Evolutionary conservation across 805 yeast genomes (phyloP).

Genomic region (Yamadazyma insecticola): DNA sequence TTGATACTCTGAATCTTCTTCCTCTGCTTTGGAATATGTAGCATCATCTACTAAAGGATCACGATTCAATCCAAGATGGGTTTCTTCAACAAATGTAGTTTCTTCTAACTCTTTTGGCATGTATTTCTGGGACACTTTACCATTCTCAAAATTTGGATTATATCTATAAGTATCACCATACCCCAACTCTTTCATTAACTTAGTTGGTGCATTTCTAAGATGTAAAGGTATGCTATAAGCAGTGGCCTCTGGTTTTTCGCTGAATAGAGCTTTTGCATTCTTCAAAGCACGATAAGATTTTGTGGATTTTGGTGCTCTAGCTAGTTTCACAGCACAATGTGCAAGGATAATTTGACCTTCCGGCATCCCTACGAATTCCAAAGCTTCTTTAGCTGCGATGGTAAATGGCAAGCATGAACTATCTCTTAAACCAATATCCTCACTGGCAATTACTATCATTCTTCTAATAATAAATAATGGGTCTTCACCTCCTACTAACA

Average conservation of each 20-base stretch:
- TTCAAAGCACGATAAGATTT: conserved; percentile 80
- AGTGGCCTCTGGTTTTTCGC: conserved; percentile 53
- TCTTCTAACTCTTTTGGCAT: conserved; percentile 57
- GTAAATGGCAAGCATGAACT: conserved; percentile 84
- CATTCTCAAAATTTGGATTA: conserved; percentile 74
- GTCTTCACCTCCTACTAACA: conserved; percentile 93
- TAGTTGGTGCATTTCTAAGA: conserved; percentile 91
- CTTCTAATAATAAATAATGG: conserved; percentile 86
- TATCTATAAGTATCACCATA: conserved; percentile 84
- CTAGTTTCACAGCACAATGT: conserved; percentile 89
- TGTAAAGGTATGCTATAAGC: conserved; percentile 73
- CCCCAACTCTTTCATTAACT: conserved; percentile 82
- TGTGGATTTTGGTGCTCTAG: conserved; percentile 81
- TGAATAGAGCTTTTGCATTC: conserved; percentile 54
- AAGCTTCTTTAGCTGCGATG: conserved; percentile 77
- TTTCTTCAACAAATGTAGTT: conserved; percentile 45
- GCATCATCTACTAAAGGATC: conserved; percentile 15
- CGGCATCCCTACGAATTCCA: conserved; percentile 89
- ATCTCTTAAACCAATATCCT: conserved; percentile 86
- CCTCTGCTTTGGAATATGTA: conserved; percentile 10
- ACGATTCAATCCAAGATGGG: conserved; percentile 46
- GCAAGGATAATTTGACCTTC: conserved; percentile 87
- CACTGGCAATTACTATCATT: conserved; percentile 92
- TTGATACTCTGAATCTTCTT: conserved; percentile 16
- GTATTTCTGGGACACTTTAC: conserved; percentile 69